These are phyloP conservation scores for Sistotremastrum suecicum DNA, from an alignment of 768 basidiomycete species.

Conservation along the genomic window DNA sequence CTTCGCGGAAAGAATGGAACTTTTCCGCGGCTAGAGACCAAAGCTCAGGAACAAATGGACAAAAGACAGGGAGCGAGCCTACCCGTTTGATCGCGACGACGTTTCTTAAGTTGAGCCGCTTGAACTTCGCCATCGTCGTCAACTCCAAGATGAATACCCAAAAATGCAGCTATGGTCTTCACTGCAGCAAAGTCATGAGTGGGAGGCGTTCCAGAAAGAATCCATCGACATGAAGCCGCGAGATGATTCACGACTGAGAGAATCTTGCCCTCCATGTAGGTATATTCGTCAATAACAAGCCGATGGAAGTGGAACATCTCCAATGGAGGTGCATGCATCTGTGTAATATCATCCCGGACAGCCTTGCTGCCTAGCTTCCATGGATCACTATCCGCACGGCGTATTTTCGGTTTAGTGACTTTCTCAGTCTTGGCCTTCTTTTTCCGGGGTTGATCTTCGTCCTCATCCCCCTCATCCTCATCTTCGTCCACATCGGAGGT, in stretches of 20 bases:
- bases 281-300: constrained; percentile 88
- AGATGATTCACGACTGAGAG: constrained; percentile 67
- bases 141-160: constrained; percentile 83
- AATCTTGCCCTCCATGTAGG: constrained; percentile 72
- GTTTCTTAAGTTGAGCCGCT: constrained; percentile 63
- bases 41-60: constrained; percentile 8
- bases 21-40: constrained; percentile 56
- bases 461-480: constrained; percentile 46
- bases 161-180: constrained; percentile 81
- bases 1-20: constrained; percentile 95
- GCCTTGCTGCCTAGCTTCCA: constrained; percentile 56
- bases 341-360: constrained; percentile 60
- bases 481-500: constrained; percentile 19
- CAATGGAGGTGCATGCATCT: constrained; percentile 71
- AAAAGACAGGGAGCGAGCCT: constrained; percentile 9
- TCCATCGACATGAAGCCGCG: constrained; percentile 75
- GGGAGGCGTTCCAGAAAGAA: constrained; percentile 93
- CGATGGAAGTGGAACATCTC: constrained; percentile 90
- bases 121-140: constrained; percentile 78
- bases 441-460: constrained; percentile 17
- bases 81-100: constrained; percentile 77
- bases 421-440: constrained; percentile 13
- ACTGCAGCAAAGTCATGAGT: constrained; percentile 81
- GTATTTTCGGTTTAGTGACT: constrained; percentile 42
- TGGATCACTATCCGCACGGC: constrained; percentile 49